Evolutionary conservation across 495 filamentous ascomycete genomes (phyloP), one percentile per base, ranked within the genome.

Genomic region (Pseudoneurospora amorphoporcata): DNA sequence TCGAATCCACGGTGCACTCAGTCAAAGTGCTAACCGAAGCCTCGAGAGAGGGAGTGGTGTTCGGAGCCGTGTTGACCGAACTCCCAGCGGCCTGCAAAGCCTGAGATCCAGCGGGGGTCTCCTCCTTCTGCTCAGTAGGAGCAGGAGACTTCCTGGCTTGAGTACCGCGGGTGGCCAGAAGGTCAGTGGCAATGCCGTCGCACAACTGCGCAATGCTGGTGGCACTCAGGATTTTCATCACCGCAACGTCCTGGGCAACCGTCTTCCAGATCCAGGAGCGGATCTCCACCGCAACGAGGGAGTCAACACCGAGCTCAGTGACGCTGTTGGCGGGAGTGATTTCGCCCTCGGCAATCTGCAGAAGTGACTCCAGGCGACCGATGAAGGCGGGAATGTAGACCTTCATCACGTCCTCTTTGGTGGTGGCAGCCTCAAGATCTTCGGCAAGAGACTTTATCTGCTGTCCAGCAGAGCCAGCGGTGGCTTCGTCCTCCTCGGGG

Each of bases 211-310:
- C 10, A 70, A 86, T 81, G 42, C 82, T 82, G 29, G 75, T 75
- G 12, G 80, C 83, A 8, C 81, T 76, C 3, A 89, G 69, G 41
- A 88, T 82, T 78, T 89, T 86, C 68, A 87, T 82, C 5, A 88
- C 86, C 4, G 84, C 83, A 2, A 88, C 72, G 45, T 87, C 83
- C 10, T 77, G 78, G 3, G 79, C 80, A 0, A 86, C 65, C 29
- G 80, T 77, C 76, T 84, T 84, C 68, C 79, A 79, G 39, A 83
- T 79, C 86, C 86, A 87, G 1, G 78, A 73, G 0, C 85, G 80
- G 3, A 85, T 75, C 37, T 84, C 83, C 4, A 86, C 82, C 1
- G 86, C 84, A 1, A 85, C 80, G n/a, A 87, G 79, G 8, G 83
- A 85, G 73, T 87, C 86, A 5, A 86, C 81, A 0, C 85, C 86